phyloP scores from a whole-genome alignment of 164 flowering plant species.

The Warburgia ugandensis region DNA sequence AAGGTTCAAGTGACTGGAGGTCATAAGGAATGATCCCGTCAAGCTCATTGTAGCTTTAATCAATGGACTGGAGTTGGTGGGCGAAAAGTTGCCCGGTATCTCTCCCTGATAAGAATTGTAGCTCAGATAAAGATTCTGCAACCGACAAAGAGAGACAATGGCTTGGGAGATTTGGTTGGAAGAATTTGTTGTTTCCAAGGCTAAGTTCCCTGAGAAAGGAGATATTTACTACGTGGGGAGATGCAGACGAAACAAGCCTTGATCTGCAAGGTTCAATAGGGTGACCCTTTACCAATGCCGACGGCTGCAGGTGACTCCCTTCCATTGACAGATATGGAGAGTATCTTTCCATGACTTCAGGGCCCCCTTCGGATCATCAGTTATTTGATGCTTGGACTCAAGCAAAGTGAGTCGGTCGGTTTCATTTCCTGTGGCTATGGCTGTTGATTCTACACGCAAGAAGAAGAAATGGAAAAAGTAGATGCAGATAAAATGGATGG shows the following conservation, averaged over 20 bases:
- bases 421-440: no score
- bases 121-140: conserved; percentile 25
- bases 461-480: no score
- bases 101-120: conserved; percentile 22
- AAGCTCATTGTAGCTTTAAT: no score
- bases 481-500: no score
- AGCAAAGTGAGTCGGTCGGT: conserved; percentile 9
- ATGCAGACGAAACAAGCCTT: conserved; percentile 16
- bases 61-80: no score
- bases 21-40: no score
- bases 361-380: conserved; percentile 15
- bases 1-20: no score
- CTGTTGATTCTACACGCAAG: no score
- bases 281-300: conserved; percentile 20
- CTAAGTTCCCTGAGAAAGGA: conserved; percentile 29
- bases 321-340: conserved; percentile 26
- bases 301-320: conserved; percentile 24
- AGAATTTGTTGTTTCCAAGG: conserved; percentile 25
- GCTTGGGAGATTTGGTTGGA: conserved; percentile 23
- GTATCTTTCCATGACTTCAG: conserved; percentile 14
- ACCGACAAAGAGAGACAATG: conserved; percentile 22
- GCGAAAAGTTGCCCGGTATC: no score
- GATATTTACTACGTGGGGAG: conserved; percentile 34
- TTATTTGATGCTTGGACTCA: conserved; percentile 10
- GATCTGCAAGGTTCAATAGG: conserved; percentile 10